These are phyloP conservation scores for Scortechinia acanthostroma DNA, from an alignment of 2,329 filamentous ascomycete genomes.

Conservation along the genomic window DNA sequence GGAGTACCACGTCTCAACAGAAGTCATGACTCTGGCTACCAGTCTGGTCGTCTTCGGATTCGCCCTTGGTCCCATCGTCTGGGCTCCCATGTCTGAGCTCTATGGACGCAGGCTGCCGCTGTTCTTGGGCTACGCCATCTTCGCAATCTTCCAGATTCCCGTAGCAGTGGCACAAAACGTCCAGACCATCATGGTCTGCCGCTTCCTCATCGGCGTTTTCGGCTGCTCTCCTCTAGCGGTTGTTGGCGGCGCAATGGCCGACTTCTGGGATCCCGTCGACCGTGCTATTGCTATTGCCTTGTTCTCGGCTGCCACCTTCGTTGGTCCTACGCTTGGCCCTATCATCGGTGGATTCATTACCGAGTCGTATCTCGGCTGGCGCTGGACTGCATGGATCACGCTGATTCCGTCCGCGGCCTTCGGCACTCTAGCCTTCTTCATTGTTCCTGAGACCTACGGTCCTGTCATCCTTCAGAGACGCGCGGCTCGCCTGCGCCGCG, in stretches of 20 bases:
- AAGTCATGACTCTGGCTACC: conserved; percentile 8
- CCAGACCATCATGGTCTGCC: conserved; percentile 12
- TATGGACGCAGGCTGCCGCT: conserved; percentile 12
- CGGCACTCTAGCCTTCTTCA: conserved; percentile 28
- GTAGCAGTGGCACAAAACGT: conserved; percentile 22
- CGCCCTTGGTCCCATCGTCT: conserved; percentile 6
- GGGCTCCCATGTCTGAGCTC: conserved; percentile 7
- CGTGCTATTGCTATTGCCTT: conserved; percentile 6
- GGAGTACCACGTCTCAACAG: conserved; percentile 13
- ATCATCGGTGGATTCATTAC: conserved; percentile 36
- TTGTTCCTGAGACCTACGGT: conserved; percentile 38
- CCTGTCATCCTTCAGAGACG: conserved; percentile 34
- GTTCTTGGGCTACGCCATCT: conserved; percentile 18
- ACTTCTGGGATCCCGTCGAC: conserved; percentile 8
- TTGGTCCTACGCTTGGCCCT: conserved; percentile 4
- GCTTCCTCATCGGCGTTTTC: conserved; percentile 16
- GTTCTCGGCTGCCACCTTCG: conserved; percentile 4
- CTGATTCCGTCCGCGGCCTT: conserved; percentile 34
- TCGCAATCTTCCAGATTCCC: conserved; percentile 26
- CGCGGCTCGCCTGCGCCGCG: conserved; percentile 32
- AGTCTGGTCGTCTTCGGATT: conserved; percentile 6
- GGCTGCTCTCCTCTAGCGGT: conserved; percentile 14
- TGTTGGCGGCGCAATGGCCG: conserved; percentile 10
- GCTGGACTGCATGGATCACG: conserved; percentile 47
- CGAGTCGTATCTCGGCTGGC: conserved; percentile 39